Base-by-base conservation (phyloP, 345 rosid genomes). In the Citrus hindsii region DNA sequence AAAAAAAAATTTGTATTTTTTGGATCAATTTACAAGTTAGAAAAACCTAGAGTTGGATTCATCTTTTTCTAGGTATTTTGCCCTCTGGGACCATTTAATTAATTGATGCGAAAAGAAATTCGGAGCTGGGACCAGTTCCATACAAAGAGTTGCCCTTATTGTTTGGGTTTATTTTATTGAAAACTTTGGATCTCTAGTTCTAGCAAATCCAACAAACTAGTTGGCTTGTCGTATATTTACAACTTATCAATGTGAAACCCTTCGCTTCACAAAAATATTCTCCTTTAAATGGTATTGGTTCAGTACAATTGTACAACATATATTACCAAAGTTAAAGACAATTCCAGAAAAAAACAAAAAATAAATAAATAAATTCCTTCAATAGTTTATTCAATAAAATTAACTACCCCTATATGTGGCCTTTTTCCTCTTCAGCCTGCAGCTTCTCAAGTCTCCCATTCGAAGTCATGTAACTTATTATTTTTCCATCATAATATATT, bases 1-100 rank as follows among this genome's bases (percentile, higher is more conserved):
- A 37, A 37, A 37, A 6, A 6, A 35, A 37, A 38, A 6, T 5
- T 32, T 27, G 1, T 65, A 7, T 18, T 64, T 58, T 22, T 33
- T 58, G 32, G 72, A 40, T 59, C 65, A 63, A 71, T 27, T 67
- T 46, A 33, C 51, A 61, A 60, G 56, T 24, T 53, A 76, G 53
- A 67, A 76, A 66, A 67, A 10, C 42, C 24, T 32, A 28, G 64
- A 78, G 25, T 48, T 75, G 48, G 53, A 21, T 28, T 70, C 64
- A 61, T 69, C 74, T 22, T 8, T 55, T 63, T 80, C 53, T 19
- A 71, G 68, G 51, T 18, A 58, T 76, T 53, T 76, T 53, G 58
- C 22, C 58, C 7, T 53, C 4, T 38, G 80, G 73, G 83, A 76
- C 73, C 79, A 70, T 76, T 63, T 48, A 38, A 42, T 69, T 70